Evolutionary conservation across 495 filamentous ascomycete species (phyloP).

Genomic region (Penicillium pancosmium): DNA sequence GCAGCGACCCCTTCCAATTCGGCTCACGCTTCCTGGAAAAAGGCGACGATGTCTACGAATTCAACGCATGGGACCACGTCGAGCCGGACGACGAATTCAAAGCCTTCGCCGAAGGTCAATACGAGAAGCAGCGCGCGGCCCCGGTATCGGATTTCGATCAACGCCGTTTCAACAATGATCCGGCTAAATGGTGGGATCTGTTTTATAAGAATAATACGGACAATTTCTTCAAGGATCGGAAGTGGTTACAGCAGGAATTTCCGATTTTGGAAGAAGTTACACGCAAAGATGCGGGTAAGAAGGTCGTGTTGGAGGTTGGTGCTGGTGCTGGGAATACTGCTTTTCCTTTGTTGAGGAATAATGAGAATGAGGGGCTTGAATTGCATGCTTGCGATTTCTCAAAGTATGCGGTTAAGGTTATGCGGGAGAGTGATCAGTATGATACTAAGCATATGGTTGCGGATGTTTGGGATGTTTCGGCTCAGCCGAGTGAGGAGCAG

Average conservation of each 20-base stretch:
- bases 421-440: constrained; percentile 70
- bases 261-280: constrained; percentile 76
- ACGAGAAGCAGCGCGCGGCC: constrained; percentile 74
- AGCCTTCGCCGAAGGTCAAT: constrained; percentile 79
- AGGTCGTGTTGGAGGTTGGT: constrained; percentile 82
- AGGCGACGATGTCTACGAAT: constrained; percentile 85
- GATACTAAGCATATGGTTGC: constrained; percentile 70
- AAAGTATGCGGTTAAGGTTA: constrained; percentile 85
- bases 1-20: constrained; percentile 91
- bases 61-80: constrained; percentile 99
- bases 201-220: constrained; percentile 95
- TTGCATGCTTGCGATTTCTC: constrained; percentile 95
- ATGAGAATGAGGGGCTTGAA: constrained; percentile 75
- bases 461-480: constrained; percentile 88
- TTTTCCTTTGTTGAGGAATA: constrained; percentile 81
- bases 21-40: constrained; percentile 83
- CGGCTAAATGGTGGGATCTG: constrained; percentile 92
- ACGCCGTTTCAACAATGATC: constrained; percentile 80
- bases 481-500: constrained; percentile 43
- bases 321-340: constrained; percentile 96
- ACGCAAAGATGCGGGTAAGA: constrained; percentile 58
- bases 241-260: constrained; percentile 95
- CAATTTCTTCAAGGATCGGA: constrained; percentile 98
- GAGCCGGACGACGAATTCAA: constrained; percentile 80
- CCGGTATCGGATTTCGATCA: constrained; percentile 89